Evolutionary conservation across 2,329 filamentous ascomycete genomes (phyloP), one percentile per base, ranked within the genome.

Genomic region (Aspergillus novofumigatus): DNA sequence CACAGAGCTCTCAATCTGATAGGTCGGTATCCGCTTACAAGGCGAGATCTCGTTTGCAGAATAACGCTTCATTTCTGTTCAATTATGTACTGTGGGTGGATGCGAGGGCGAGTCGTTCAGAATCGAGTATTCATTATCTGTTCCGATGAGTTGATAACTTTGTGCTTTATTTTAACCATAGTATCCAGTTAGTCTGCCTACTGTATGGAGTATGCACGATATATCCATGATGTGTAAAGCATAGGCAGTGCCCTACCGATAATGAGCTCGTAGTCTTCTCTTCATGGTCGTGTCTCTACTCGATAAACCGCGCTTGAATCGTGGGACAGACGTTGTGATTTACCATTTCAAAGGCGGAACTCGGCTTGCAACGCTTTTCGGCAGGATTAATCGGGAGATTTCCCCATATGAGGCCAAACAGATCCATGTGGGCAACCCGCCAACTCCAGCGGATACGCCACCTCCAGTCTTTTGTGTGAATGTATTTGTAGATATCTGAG

Each of bases 301-400:
- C 32, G 14, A 38, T 14, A 32, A 11, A 32, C 32, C 11, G 11
- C 32, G 3, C 29, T 35, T 14, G 14, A 14, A 35, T 38, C 14
- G 32, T 38, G 14, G 32, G 44, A 23, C 6, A 25, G n/a, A 20
- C 8, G 3, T 3, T 35, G 11, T n/a, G 28, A 35, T 28, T 26
- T 25, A 10, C 38, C 17, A 21, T n/a, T 55, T 20, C 3, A 59
- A 63, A 61, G 62, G 64, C 65, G 64, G 65, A 65, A 66, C 60
- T 66, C 65, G 65, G 65, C 54, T 67, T 62, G 56, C 29, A 49
- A 55, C 50, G 9, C 8, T 52, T 54, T 53, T 65, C 64, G 65
- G 64, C 57, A 65, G 62, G 49, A n/a, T 56, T 7, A 25, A 49
- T 66, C 65, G 65, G 63, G 64, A 66, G 57, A 62, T 67, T 25